These are phyloP conservation scores for Pestalotiopsis sp. DNA, from an alignment of 2,329 filamentous ascomycete genomes.

Conservation along the genomic window DNA sequence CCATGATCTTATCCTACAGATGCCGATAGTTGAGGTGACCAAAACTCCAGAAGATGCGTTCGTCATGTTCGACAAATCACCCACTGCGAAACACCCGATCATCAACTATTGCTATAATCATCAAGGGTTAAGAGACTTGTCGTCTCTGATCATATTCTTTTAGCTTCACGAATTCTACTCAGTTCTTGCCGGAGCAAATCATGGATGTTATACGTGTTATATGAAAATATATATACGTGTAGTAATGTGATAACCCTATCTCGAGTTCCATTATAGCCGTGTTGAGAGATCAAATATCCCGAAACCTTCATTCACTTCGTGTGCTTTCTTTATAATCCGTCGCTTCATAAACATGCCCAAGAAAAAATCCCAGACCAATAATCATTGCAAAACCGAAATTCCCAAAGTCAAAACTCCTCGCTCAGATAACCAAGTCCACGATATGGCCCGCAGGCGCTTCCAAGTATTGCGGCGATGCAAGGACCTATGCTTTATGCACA, in stretches of 20 bases:
- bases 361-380: neutral
- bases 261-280: neutral
- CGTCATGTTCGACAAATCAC: no score
- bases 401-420: neutral
- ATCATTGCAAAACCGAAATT: neutral
- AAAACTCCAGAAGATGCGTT: no score
- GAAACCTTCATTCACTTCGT: neutral
- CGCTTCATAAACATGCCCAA: neutral
- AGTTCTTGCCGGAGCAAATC: neutral
- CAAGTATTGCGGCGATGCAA: neutral
- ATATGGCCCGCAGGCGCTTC: neutral
- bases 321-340: neutral
- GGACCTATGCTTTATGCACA: neutral
- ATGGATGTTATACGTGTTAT: neutral
- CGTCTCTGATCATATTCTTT: no score
- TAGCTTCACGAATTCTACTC: neutral
- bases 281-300: neutral
- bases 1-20: no score
- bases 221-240: neutral
- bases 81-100: no score
- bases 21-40: no score
- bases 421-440: neutral
- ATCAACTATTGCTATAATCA: no score
- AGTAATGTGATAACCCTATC: no score
- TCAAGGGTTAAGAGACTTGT: no score